Conservation (phyloP, 2,329 filamentous ascomycete genomes). For the Mariannaea sp. region DNA sequence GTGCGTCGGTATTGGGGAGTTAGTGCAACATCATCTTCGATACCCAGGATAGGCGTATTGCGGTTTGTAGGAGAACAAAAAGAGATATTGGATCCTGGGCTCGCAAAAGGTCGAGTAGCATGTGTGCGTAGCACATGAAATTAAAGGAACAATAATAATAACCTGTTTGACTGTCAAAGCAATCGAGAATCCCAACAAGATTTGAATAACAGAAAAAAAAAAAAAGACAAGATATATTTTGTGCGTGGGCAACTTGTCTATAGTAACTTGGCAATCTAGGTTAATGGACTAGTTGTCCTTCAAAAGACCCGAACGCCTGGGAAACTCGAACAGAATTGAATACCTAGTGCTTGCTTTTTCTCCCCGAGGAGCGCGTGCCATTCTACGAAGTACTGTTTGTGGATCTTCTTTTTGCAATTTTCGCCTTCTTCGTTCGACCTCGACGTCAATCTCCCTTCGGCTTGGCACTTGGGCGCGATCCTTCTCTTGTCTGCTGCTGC, state of each 20-base stretch:
- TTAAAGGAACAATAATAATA: background rate
- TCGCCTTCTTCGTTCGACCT: conserved; percentile 6
- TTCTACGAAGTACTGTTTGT: conserved; percentile 18
- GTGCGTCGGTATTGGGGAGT: background rate
- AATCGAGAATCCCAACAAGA: background rate
- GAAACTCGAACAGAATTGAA: conserved; percentile 14
- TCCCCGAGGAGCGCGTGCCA: conserved; percentile 20
- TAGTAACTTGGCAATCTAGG: conserved; percentile 28
- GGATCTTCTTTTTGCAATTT: conserved; percentile 8
- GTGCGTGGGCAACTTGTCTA: conserved; percentile 42
- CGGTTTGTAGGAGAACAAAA: background rate
- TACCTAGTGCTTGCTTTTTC: conserved; percentile 11
- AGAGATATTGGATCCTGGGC: background rate
- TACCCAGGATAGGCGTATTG: background rate
- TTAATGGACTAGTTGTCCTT: conserved; percentile 16
- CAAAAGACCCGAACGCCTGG: conserved; percentile 6
- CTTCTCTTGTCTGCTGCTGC: background rate
- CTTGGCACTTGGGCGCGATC: conserved; percentile 10
- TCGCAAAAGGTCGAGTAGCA: too few relatives aligned
- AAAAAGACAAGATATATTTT: conserved; percentile 22
- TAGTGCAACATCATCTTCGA: conserved; percentile 7
- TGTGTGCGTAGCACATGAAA: background rate
- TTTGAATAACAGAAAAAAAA: background rate
- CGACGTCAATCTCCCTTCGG: conserved; percentile 15
- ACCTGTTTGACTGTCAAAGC: background rate